Percentiles rank a stretch among this genome's conserved stretches.
Conservation (phyloP, 345 rosid genomes). For the Nephelium lappaceum region DNA sequence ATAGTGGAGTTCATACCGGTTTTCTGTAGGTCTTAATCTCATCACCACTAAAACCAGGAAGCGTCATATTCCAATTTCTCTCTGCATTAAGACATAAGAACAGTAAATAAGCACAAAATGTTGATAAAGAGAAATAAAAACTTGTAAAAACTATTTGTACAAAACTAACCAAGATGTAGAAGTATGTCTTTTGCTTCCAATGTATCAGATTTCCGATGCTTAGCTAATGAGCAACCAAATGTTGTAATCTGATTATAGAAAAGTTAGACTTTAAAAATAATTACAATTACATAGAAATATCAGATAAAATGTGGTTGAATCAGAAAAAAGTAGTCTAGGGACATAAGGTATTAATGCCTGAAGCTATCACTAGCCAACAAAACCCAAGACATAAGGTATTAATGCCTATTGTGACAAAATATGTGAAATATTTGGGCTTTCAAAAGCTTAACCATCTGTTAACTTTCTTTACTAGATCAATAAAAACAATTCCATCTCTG, state of each 20-base stretch:
- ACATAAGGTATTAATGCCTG: not conserved
- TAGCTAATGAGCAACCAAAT: slow-evolving; percentile 95
- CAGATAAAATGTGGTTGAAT: not conserved
- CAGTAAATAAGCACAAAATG: slow-evolving; percentile 13
- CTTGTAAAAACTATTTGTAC: slow-evolving; percentile 12
- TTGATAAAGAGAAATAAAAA: slow-evolving; percentile 11
- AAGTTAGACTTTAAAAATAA: slow-evolving; percentile 2
- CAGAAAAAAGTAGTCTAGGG: slow-evolving; percentile 3
- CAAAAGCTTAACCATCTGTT: not conserved
- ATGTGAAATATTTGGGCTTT: not conserved
- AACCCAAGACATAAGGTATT: not conserved
- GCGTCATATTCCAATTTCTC: slow-evolving; percentile 86
- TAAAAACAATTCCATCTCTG: not conserved
- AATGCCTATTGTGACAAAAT: not conserved
- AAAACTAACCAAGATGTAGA: slow-evolving; percentile 85
- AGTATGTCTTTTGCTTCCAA: slow-evolving; percentile 97
- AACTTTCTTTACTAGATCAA: slow-evolving; percentile 5
- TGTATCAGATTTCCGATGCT: slow-evolving; percentile 89
- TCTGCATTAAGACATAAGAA: slow-evolving; percentile 51
- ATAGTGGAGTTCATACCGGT: slow-evolving; percentile 51
- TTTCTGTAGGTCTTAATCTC: slow-evolving; percentile 86
- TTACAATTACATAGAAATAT: not conserved
- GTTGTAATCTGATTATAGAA: slow-evolving; percentile 66
- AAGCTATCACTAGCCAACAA: not conserved
- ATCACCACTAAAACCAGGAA: slow-evolving; percentile 89